Evolutionary conservation across 768 basidiomycete species (phyloP).

Genomic region (Lentinula guzmanii): DNA sequence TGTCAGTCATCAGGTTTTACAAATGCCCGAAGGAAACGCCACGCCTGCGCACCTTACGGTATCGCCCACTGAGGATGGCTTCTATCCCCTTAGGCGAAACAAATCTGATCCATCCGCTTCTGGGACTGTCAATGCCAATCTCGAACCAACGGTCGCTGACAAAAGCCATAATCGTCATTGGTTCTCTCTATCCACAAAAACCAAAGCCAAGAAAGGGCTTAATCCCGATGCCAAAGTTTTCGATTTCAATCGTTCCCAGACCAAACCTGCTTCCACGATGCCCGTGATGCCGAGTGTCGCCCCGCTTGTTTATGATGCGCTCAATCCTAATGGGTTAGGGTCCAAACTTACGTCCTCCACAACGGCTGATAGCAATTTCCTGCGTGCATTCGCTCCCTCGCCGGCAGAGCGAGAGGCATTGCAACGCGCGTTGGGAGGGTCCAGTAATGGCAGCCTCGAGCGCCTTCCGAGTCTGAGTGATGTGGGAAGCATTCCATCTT

Average conservation of each 20-base stretch:
- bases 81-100: constrained; percentile 25
- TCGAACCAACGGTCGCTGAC: constrained; percentile 19
- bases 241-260: constrained; percentile 37
- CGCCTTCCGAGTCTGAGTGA: constrained; percentile 74
- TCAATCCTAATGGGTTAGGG: constrained; percentile 57
- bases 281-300: constrained; percentile 10
- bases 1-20: background rate
- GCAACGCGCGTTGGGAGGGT: constrained; percentile 70
- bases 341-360: constrained; percentile 25
- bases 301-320: constrained; percentile 39
- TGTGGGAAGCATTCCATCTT: constrained; percentile 67
- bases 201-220: constrained; percentile 58
- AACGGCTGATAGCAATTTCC: constrained; percentile 41
- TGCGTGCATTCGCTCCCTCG: constrained; percentile 85
- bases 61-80: constrained; percentile 16
- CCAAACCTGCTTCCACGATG: constrained; percentile 9
- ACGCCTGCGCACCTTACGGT: background rate
- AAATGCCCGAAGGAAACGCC: background rate
- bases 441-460: constrained; percentile 66
- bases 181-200: constrained; percentile 37
- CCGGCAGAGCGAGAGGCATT: constrained; percentile 83
- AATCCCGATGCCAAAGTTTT: constrained; percentile 89
- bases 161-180: constrained; percentile 36
- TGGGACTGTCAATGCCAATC: constrained; percentile 7
- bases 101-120: constrained; percentile 27